Evolutionary conservation across 2,329 filamentous ascomycete species (phyloP).

Genomic region (Colletotrichum falcatum): DNA sequence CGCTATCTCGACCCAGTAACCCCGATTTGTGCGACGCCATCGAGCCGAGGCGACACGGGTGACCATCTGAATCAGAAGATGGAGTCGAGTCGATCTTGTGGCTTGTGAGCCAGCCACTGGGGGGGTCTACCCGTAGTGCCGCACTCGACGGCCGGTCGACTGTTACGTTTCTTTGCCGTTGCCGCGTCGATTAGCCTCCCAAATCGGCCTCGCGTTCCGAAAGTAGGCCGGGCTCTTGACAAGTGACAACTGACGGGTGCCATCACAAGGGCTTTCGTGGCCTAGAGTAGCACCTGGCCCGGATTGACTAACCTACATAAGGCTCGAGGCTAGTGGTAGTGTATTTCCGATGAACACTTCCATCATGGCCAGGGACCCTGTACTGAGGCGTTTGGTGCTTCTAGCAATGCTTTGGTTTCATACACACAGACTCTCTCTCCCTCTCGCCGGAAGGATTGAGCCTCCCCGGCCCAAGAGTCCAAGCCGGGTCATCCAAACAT

Average conservation of each 20-base stretch:
- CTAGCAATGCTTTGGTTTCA: constrained; percentile 17
- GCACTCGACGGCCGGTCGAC: constrained; percentile 1
- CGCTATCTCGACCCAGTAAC: not conserved
- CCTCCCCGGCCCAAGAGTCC: too few relatives aligned
- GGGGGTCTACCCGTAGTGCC: constrained; percentile 21
- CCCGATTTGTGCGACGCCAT: constrained; percentile 2
- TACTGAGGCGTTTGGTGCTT: constrained; percentile 25
- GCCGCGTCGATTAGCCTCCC: constrained; percentile 27
- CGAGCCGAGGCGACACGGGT: constrained; percentile 21
- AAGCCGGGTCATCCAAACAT: constrained; percentile 12
- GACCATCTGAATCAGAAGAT: constrained; percentile 10
- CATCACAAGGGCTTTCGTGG: constrained; percentile 5
- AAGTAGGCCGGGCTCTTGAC: constrained; percentile 12
- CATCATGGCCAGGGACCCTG: constrained; percentile 7
- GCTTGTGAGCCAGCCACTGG: constrained; percentile 25
- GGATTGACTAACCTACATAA: constrained; percentile 24
- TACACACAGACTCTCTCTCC: too few relatives aligned
- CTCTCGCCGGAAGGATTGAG: too few relatives aligned
- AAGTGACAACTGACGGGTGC: constrained; percentile 11
- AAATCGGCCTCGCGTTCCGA: constrained; percentile 36
- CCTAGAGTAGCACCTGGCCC: constrained; percentile 22
- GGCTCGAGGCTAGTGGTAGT: constrained; percentile 6
- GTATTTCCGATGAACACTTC: constrained; percentile 16
- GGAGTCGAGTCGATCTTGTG: constrained; percentile 15
- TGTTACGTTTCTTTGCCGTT: constrained; percentile 1